Base-by-base conservation (phyloP, 768 basidiomycete species). In the Tylopilus cervinicoccineus region DNA sequence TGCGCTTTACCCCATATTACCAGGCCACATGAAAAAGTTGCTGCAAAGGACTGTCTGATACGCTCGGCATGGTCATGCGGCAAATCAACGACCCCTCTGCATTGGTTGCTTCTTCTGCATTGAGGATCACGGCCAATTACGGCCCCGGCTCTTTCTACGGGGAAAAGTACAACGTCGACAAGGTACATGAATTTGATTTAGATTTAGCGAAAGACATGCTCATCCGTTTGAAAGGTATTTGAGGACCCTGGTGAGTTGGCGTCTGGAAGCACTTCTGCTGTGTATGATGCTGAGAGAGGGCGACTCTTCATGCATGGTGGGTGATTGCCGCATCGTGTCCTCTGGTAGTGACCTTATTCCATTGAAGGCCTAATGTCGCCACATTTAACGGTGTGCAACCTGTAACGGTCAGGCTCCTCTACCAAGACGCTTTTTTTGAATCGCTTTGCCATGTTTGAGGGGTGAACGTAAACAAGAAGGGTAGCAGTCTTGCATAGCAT, bases 161-260 rank as follows among this genome's bases (percentile, higher is more conserved):
- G 20, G 73, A 82, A 52, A 86, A 83, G 56, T 80, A 75, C 55
- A 74, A 69, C 26, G 66, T 82, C 14, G 76, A 81, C 44, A 83
- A 78, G 73, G 83, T 80, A 60, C 11, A 59, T 46, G 42, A 38
- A 39, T 44, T 37, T 3, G n/a, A 34, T 44, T 34, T 2, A 17
- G 29, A 23, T 1, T 36, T 38, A 12, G 2, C 22, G n/a, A n/a
- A 14, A 8, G 10, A 11, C 11, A 14, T n/a, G 8, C 33, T 50
- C 52, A 56, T 33, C 43, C 38, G 36, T 58, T 50, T 28, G 37
- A 5, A 13, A 86, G 83, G 71, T 78, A 10, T 86, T 88, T 49
- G 81, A 86, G 61, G 84, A 88, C 61, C 71, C 81, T 49, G 86
- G 87, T 9, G 66, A 60, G 4, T 42, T 83, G 22, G 76, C 78